Conservation (phyloP, 164 flowering plant genomes). For the Echeveria elegans region DNA sequence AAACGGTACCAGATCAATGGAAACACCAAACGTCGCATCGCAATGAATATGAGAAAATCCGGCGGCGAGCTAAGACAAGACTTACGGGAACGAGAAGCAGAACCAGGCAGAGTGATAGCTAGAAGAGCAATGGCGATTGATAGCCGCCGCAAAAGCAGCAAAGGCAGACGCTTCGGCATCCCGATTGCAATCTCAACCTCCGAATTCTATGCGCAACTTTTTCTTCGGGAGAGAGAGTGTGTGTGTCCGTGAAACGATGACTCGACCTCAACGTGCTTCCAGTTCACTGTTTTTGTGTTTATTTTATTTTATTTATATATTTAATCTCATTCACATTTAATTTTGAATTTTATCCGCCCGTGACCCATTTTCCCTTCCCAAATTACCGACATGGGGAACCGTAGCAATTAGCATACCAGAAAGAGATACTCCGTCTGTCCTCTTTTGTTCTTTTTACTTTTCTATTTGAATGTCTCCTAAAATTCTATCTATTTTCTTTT, state of each 20-base stretch:
- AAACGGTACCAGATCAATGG: background rate
- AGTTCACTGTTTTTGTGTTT: background rate
- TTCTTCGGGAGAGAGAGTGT: background rate
- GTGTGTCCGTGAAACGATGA: background rate
- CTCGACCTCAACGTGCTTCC: background rate
- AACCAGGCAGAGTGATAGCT: background rate
- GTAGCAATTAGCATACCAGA: too few relatives aligned
- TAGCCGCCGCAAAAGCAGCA: background rate
- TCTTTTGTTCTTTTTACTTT: too few relatives aligned
- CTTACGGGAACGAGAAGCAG: background rate
- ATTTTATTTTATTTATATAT: too few relatives aligned
- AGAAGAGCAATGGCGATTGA: background rate
- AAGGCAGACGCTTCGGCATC: background rate
- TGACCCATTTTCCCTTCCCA: too few relatives aligned
- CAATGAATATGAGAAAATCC: too few relatives aligned
- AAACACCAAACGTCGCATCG: background rate
- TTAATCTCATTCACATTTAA: background rate
- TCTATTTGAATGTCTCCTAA: too few relatives aligned
- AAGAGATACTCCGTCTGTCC: too few relatives aligned
- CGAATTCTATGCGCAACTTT: background rate
- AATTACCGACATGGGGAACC: too few relatives aligned
- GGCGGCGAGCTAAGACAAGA: too few relatives aligned
- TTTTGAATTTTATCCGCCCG: background rate
- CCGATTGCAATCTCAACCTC: background rate
- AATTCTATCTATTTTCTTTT: too few relatives aligned